Percentiles rank a stretch among this genome's conserved stretches.
Evolutionary conservation across 2,329 filamentous ascomycete species (phyloP).

Genomic region (Diaporthe aspalathi): DNA sequence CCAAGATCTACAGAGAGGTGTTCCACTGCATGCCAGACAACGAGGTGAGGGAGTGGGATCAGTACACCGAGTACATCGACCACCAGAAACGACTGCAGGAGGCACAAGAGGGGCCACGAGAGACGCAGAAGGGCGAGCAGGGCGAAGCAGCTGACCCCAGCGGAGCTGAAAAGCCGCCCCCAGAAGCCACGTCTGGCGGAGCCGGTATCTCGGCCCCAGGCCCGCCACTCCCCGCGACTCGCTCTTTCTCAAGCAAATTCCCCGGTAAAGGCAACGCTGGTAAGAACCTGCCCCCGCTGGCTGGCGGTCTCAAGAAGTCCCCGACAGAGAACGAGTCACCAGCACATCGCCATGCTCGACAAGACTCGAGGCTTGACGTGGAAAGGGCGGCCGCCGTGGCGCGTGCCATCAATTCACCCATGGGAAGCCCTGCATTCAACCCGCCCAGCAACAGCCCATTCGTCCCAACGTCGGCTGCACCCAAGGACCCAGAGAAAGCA

Average conservation of each 20-base stretch:
- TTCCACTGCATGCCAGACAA: conserved; percentile 98
- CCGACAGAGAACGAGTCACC: conserved; percentile 30
- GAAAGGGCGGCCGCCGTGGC: conserved; percentile 48
- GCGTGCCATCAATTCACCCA: conserved; percentile 42
- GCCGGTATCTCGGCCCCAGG: conserved; percentile 58
- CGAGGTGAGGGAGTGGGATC: conserved; percentile 91
- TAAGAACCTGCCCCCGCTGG: conserved; percentile 43
- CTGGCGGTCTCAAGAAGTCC: conserved; percentile 20
- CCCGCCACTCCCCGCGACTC: conserved; percentile 51
- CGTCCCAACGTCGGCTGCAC: conserved; percentile 29
- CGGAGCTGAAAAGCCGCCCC: conserved; percentile 44
- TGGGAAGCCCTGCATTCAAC: conserved; percentile 33
- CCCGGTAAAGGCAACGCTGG: conserved; percentile 44
- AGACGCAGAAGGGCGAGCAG: conserved; percentile 63
- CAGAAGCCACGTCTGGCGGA: conserved; percentile 47
- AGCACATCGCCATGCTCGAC: conserved; percentile 37
- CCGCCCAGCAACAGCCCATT: conserved; percentile 32
- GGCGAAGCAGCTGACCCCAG: conserved; percentile 54
- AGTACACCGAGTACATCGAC: conserved; percentile 85
- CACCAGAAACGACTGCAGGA: conserved; percentile 84
- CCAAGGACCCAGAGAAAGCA: conserved; percentile 41
- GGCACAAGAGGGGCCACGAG: conserved; percentile 60
- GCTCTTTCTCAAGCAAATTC: conserved; percentile 51
- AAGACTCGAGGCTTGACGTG: conserved; percentile 43
- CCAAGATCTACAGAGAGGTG: conserved; percentile 90